Percentiles rank a stretch among this genome's conserved stretches.
Evolutionary conservation across 2,329 filamentous ascomycete species (phyloP).

Genomic region (Talaromyces sp.): DNA sequence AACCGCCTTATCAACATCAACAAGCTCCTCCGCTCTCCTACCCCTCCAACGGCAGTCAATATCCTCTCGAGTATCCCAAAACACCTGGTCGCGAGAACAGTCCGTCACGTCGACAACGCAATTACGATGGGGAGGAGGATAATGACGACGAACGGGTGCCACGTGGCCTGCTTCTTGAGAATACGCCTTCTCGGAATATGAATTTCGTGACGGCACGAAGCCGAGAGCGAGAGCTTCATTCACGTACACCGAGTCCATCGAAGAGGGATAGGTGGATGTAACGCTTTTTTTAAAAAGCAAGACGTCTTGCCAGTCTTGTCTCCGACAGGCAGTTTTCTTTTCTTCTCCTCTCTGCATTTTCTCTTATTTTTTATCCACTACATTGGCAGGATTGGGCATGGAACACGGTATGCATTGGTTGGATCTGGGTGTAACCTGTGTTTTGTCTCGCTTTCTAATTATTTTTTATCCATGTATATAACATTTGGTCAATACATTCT

Average conservation of each 20-base stretch:
- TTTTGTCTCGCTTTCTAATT: background rate
- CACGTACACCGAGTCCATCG: constrained; percentile 35
- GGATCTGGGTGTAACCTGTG: background rate
- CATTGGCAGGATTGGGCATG: background rate
- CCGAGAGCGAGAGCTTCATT: constrained; percentile 30
- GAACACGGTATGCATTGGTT: constrained; percentile 6
- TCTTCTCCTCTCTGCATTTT: background rate
- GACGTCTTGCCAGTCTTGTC: background rate
- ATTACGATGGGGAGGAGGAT: constrained; percentile 26
- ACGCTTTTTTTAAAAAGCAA: background rate
- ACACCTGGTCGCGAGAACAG: constrained; percentile 17
- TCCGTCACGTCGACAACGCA: constrained; percentile 15
- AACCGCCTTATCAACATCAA: constrained; percentile 24
- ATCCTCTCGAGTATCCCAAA: constrained; percentile 26
- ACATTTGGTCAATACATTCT: background rate
- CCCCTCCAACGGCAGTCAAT: constrained; percentile 22
- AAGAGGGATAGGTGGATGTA: constrained; percentile 24
- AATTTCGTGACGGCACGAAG: constrained; percentile 32
- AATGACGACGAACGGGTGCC: constrained; percentile 25
- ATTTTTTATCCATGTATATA: constrained; percentile 1
- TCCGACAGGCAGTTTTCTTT: background rate
- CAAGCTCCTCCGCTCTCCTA: constrained; percentile 26
- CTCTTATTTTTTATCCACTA: background rate
- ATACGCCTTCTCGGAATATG: constrained; percentile 28
- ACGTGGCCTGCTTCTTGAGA: constrained; percentile 27